A percentile compares a stretch with the other conserved stretches of the same genome.
Conservation (phyloP, 1,284 basidiomycete genomes). For the Pyrrhoderma noxium region DNA sequence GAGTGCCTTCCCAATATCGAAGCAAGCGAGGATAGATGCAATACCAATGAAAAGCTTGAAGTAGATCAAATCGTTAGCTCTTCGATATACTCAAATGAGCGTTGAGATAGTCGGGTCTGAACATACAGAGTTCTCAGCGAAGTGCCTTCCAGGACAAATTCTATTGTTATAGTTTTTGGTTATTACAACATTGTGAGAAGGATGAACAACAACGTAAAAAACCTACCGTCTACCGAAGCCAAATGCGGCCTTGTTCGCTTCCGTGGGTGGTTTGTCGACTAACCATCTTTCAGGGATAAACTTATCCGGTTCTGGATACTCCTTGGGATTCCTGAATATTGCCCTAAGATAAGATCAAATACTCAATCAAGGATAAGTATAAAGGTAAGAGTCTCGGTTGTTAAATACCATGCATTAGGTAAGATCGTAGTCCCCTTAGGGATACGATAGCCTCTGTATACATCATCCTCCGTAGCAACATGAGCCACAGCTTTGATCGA, state of each 20-base stretch:
- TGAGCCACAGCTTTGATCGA: slow-evolving; percentile 7
- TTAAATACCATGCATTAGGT: slow-evolving; percentile 20
- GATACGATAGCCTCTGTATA: slow-evolving; percentile 20
- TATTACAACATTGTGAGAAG: too few species aligned
- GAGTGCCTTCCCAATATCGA: slow-evolving; percentile 17
- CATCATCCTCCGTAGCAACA: slow-evolving; percentile 15
- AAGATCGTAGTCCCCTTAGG: slow-evolving; percentile 20
- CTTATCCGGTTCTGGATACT: slow-evolving; percentile 5
- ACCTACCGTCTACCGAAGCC: slow-evolving; percentile 5
- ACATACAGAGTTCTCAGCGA: background rate
- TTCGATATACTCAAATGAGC: too few species aligned
- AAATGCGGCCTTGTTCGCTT: slow-evolving; percentile 1
- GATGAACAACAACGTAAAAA: background rate
- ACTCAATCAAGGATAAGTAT: background rate
- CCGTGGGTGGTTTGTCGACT: background rate
- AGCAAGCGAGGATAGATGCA: slow-evolving; percentile 18
- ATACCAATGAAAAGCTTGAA: slow-evolving; percentile 9
- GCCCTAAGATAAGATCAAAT: background rate
- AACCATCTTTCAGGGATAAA: slow-evolving; percentile 11
- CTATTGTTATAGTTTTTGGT: background rate
- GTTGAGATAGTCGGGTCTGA: background rate
- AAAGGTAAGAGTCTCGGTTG: background rate
- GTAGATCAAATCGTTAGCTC: too few species aligned
- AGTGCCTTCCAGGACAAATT: background rate
- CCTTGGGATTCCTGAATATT: slow-evolving; percentile 1